These are phyloP conservation scores for Warburgia ugandensis DNA, from an alignment of 164 flowering plant species.

Conservation along the genomic window DNA sequence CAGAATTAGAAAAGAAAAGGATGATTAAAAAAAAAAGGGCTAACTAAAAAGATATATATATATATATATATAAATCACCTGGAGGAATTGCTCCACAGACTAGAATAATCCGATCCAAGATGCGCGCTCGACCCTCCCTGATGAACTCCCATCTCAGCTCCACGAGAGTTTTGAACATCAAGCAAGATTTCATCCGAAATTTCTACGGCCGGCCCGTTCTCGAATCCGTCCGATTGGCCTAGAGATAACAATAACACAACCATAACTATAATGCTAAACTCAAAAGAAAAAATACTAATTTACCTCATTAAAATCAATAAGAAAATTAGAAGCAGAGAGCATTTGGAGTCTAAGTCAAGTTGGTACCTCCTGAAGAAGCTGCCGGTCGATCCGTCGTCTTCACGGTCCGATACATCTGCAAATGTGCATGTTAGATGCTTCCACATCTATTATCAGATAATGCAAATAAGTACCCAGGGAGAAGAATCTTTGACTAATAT, in stretches of 20 bases:
- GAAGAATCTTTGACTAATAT: no score
- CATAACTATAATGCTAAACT: no score
- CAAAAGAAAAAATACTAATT: not conserved
- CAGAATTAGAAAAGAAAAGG: no score
- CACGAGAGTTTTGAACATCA: slow-evolving; percentile 40
- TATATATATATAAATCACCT: no score
- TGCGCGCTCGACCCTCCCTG: slow-evolving; percentile 32
- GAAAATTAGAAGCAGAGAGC: not conserved
- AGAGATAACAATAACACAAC: no score
- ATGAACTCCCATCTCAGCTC: slow-evolving; percentile 30
- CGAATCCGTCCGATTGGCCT: slow-evolving; percentile 45
- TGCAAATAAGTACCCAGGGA: not conserved
- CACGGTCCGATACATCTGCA: slow-evolving; percentile 95
- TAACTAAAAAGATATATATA: no score
- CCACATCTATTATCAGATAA: not conserved
- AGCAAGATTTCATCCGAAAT: slow-evolving; percentile 56
- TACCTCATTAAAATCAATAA: no score
- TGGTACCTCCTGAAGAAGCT: slow-evolving; percentile 93
- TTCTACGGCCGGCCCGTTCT: slow-evolving; percentile 80
- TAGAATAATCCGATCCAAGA: slow-evolving; percentile 28
- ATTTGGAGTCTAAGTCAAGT: slow-evolving; percentile 10
- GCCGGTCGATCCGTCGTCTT: slow-evolving; percentile 92
- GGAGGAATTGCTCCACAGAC: slow-evolving; percentile 93
- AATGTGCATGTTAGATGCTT: no score
- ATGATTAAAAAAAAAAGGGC: no score